Evolutionary conservation across 2,329 filamentous ascomycete species (phyloP), one percentile per base, ranked within the genome.

Genomic region (Sclerotinia nivalis): DNA sequence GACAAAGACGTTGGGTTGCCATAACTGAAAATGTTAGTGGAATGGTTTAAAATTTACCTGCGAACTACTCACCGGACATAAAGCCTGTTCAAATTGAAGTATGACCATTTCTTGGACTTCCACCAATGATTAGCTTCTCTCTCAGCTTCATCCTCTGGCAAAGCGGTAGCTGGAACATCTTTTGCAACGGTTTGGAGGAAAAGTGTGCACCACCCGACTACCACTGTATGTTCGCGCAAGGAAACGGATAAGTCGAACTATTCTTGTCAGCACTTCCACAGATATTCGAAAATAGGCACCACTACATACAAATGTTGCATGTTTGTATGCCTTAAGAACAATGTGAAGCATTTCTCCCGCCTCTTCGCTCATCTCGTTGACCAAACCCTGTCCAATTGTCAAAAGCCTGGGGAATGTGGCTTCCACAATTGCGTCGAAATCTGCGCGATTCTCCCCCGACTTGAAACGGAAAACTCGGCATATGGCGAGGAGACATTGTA

Each of bases 71-170:
- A 95, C 92, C 93, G 88, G 75, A 98, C 94, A 78, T 96, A 99
- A 25, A 99, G 87, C 72, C 96, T 88, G 83, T 99, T 99, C 76
- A 99, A 83, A 81, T 98, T 98, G 78, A 96, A 97, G 81, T 97
- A 99, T 20, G 95, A 92, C 96, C 96, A 98, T 82, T 99, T 99
- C 89, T 98, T 98, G 73, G 94, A 92, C 84, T 98, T 99, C 95
- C 95, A 99, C 95, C 96, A 99, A 80, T 97, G 93, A 79, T 97
- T 94, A 77, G 91, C 88, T 81, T 98, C 96, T 70, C 96, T 89
- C 78, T 98, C 95, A 70, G 93, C 89, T 66, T 91, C 83, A 71
- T 89, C 92, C 71, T 96, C 93, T 70, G 85, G 81, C 86, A 98
- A 89, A 49, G 94, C 91, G 75, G 86, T 89, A 69, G 91, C 86